Evolutionary conservation across 1,139 yeast genomes (phyloP).

Genomic region (Pichia sp.): DNA sequence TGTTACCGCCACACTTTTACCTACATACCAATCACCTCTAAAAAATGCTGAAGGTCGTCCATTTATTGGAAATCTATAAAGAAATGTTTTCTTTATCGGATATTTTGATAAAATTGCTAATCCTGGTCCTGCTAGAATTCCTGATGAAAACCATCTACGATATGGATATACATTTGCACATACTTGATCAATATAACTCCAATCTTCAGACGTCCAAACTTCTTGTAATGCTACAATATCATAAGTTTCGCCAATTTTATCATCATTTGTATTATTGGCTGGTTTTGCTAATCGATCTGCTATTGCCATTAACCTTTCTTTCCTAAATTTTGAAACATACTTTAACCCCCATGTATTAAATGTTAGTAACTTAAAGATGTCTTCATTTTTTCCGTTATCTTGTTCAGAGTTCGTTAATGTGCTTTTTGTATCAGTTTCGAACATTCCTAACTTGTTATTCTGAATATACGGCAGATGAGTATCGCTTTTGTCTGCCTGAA

Average conservation of each 20-base stretch:
- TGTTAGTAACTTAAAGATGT: slow-evolving; percentile 46
- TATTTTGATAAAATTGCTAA: slow-evolving; percentile 75
- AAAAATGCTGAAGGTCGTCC: slow-evolving; percentile 92
- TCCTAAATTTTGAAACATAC: slow-evolving; percentile 64
- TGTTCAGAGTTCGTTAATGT: not conserved
- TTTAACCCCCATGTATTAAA: slow-evolving; percentile 89
- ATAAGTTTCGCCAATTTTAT: too few species aligned
- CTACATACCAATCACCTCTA: slow-evolving; percentile 97
- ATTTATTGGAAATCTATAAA: slow-evolving; percentile 82
- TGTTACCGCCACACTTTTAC: slow-evolving; percentile 81
- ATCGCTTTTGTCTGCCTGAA: too few species aligned
- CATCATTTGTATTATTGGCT: slow-evolving; percentile 26
- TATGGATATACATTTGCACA: slow-evolving; percentile 53
- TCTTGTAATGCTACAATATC: slow-evolving; percentile 91
- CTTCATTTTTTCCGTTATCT: not conserved
- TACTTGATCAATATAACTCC: slow-evolving; percentile 50
- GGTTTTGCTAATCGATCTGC: slow-evolving; percentile 54
- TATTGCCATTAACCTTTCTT: slow-evolving; percentile 62
- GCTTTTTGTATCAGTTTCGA: not conserved
- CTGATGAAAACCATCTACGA: slow-evolving; percentile 67
- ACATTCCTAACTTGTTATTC: not conserved
- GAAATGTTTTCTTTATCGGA: slow-evolving; percentile 72
- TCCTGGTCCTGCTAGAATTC: slow-evolving; percentile 91
- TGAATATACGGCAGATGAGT: not conserved
- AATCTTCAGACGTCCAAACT: slow-evolving; percentile 84